phyloP scores from a whole-genome alignment of 2,329 filamentous ascomycete genomes.

The Paraconiothyrium sp. region DNA sequence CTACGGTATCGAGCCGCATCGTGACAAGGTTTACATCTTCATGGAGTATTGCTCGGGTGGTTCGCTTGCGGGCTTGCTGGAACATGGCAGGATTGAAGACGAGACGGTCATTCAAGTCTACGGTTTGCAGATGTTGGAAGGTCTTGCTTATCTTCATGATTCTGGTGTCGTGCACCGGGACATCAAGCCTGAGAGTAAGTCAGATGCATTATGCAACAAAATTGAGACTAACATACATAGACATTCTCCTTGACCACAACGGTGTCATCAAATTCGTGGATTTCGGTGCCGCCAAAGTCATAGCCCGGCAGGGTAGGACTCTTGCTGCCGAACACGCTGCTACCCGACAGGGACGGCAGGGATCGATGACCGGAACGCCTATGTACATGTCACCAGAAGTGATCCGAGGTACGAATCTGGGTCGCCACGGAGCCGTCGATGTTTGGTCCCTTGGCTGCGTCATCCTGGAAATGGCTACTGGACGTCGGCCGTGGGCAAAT shows the following conservation, averaged over 20 bases:
- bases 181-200: constrained; percentile 95
- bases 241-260: constrained; percentile 95
- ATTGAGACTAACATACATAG: constrained; percentile 56
- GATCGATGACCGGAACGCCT: constrained; percentile 95
- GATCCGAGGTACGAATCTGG: constrained; percentile 80
- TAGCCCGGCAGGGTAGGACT: constrained; percentile 91
- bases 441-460: constrained; percentile 98
- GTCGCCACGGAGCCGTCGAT: constrained; percentile 86
- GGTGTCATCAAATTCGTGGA: constrained; percentile 99
- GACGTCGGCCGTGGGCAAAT: constrained; percentile 90
- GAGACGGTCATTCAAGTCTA: constrained; percentile 98
- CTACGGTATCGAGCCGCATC: constrained; percentile 96
- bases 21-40: constrained; percentile 99
- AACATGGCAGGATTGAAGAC: constrained; percentile 96
- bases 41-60: constrained; percentile 99
- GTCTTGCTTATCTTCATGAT: constrained; percentile 91
- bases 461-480: constrained; percentile 96
- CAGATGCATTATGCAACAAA: not conserved
- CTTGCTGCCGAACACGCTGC: constrained; percentile 72
- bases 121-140: constrained; percentile 90
- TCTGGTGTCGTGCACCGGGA: constrained; percentile 93
- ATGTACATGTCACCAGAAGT: constrained; percentile 99
- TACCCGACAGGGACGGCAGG: constrained; percentile 65
- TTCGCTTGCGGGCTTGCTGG: constrained; percentile 85
- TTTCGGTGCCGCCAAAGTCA: constrained; percentile 96